phyloP scores from a whole-genome alignment of 805 yeast species.

The Saccharomycopsis sp. region DNA sequence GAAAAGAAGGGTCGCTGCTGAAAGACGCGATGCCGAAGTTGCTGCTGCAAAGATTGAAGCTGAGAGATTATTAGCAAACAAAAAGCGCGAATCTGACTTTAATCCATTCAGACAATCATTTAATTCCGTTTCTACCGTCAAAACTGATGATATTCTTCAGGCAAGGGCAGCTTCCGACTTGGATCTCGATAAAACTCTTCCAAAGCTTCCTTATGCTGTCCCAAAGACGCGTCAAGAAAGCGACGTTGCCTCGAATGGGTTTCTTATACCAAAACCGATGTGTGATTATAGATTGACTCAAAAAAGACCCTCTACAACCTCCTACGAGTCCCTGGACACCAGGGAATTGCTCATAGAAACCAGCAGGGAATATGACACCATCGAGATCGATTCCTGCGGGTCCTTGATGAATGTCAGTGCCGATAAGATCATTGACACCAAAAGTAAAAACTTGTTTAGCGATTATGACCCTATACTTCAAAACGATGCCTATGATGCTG shows the following conservation, averaged over 20 bases:
- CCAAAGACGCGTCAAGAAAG: background rate
- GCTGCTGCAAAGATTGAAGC: background rate
- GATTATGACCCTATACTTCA: conserved; percentile 7
- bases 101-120: conserved; percentile 1
- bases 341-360: conserved; percentile 5
- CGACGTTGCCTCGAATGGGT: background rate
- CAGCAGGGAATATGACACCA: conserved; percentile 6
- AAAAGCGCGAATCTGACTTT: background rate
- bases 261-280: background rate
- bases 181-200: background rate
- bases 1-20: background rate
- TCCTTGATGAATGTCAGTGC: background rate
- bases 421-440: conserved; percentile 10
- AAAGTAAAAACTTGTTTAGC: conserved; percentile 8
- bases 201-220: background rate
- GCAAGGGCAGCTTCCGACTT: no score
- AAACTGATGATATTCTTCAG: background rate
- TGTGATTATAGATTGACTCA: background rate
- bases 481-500: background rate
- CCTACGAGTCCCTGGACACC: background rate
- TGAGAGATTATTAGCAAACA: background rate
- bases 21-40: background rate
- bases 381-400: conserved; percentile 10
- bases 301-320: conserved; percentile 1
- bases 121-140: background rate